Evolutionary conservation across 495 filamentous ascomycete genomes (phyloP).

Genomic region (Staphylotrichum longicolle): DNA sequence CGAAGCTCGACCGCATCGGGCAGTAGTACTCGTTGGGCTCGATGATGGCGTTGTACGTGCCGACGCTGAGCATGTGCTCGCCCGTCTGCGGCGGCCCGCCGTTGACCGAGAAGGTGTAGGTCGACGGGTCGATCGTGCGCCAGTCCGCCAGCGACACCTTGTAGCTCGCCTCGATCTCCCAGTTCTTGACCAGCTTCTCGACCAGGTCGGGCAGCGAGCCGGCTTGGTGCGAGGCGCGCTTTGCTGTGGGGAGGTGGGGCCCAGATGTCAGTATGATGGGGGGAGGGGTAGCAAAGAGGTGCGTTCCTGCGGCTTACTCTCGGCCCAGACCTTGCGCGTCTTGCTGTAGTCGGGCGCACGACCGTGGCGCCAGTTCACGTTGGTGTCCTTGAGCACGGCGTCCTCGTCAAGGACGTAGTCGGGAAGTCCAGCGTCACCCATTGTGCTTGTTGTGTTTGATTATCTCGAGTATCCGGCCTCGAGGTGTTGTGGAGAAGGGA

Average conservation of each 20-base stretch:
- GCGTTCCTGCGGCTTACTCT: constrained; percentile 37
- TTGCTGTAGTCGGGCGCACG: constrained; percentile 59
- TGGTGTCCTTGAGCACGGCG: constrained; percentile 54
- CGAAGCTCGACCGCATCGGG: constrained; percentile 56
- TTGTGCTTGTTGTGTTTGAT: too few species aligned
- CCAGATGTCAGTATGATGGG: not conserved
- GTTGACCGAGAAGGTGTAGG: constrained; percentile 62
- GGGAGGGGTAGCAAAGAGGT: too few species aligned
- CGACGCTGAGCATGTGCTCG: constrained; percentile 64
- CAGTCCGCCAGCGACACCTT: constrained; percentile 59
- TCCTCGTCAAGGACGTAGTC: constrained; percentile 61
- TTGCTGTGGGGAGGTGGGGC: constrained; percentile 43
- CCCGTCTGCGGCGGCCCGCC: constrained; percentile 52
- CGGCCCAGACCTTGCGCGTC: constrained; percentile 51
- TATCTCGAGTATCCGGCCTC: not conserved
- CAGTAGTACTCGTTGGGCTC: constrained; percentile 60
- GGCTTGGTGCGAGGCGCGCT: constrained; percentile 52
- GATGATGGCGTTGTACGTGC: constrained; percentile 68
- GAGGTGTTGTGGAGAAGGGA: not conserved
- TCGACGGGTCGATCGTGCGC: constrained; percentile 56
- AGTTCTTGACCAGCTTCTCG: constrained; percentile 69
- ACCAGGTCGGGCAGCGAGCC: constrained; percentile 57
- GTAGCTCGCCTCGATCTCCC: constrained; percentile 69
- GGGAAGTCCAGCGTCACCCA: constrained; percentile 32
- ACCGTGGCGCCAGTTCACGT: constrained; percentile 58